Conservation (phyloP, 371 early-diverging fungal genomes). For the Actinomucor elegans region DNA sequence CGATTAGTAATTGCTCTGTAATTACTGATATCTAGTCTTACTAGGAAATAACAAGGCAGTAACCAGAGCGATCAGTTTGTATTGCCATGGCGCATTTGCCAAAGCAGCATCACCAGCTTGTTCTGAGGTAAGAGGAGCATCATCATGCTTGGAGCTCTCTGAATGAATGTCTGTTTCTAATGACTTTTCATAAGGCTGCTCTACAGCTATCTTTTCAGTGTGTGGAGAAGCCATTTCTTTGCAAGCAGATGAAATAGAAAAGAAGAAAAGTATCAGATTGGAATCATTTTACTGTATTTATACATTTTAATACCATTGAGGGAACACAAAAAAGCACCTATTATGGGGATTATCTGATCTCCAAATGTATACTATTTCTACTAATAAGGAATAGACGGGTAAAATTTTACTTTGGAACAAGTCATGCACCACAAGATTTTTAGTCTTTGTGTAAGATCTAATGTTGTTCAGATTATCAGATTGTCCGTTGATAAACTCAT, state of each 20-base stretch:
- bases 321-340: background rate
- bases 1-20: background rate
- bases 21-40: slow-evolving; percentile 4
- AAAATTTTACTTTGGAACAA: too few relatives aligned
- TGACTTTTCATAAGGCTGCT: background rate
- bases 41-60: slow-evolving; percentile 44
- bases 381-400: background rate
- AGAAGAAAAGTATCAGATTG: background rate
- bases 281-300: background rate
- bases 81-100: slow-evolving; percentile 43
- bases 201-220: background rate
- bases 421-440: too few relatives aligned
- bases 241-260: background rate
- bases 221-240: background rate
- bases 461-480: too few relatives aligned
- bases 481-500: too few relatives aligned
- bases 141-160: background rate
- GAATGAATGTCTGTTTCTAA: background rate
- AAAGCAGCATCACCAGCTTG: slow-evolving; percentile 35
- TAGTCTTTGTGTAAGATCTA: too few relatives aligned
- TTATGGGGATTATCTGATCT: slow-evolving; percentile 2
- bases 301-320: background rate
- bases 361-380: background rate
- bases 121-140: background rate
- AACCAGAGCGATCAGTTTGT: slow-evolving; percentile 34